Conservation (phyloP, 176 grass and related monocot species). For the Rhipidocladum racemiflorum region DNA sequence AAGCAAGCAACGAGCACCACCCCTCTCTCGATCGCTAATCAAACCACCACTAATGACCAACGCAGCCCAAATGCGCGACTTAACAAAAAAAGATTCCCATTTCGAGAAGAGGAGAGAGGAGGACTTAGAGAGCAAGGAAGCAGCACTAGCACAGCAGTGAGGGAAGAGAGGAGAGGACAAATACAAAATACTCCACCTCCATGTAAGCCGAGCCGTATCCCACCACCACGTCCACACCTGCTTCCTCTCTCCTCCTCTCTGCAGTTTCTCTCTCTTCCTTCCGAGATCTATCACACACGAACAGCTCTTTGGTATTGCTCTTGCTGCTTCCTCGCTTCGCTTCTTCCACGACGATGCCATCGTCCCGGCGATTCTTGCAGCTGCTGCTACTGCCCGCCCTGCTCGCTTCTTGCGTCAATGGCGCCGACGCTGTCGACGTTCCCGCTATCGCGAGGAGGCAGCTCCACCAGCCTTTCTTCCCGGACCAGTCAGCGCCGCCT, state of each 20-base stretch:
- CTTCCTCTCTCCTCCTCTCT: neutral
- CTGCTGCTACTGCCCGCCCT: conserved; percentile 34
- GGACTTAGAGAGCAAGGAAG: neutral
- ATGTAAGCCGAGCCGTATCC: conserved; percentile 57
- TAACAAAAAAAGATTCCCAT: neutral
- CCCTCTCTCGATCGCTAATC: conserved; percentile 9
- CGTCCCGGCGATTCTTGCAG: conserved; percentile 28
- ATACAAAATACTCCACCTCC: conserved; percentile 15
- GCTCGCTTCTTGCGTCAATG: conserved; percentile 35
- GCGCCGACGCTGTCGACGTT: neutral
- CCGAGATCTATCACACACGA: conserved; percentile 24
- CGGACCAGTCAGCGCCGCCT: conserved; percentile 34
- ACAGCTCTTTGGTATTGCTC: conserved; percentile 22
- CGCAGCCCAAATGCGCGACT: neutral
- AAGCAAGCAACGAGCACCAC: conserved; percentile 19
- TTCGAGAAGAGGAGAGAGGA: neutral
- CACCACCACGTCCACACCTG: conserved; percentile 17
- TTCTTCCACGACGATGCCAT: conserved; percentile 37
- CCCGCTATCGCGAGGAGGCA: conserved; percentile 34
- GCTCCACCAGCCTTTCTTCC: conserved; percentile 66
- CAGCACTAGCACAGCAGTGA: no score
- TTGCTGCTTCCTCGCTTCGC: conserved; percentile 2
- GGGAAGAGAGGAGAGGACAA: neutral
- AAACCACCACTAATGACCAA: conserved; percentile 24
- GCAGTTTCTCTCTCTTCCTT: conserved; percentile 10